A percentile compares a stretch with the other conserved stretches of the same genome.
Conservation (phyloP, 257 asterid species). For the Prunella vulgaris region DNA sequence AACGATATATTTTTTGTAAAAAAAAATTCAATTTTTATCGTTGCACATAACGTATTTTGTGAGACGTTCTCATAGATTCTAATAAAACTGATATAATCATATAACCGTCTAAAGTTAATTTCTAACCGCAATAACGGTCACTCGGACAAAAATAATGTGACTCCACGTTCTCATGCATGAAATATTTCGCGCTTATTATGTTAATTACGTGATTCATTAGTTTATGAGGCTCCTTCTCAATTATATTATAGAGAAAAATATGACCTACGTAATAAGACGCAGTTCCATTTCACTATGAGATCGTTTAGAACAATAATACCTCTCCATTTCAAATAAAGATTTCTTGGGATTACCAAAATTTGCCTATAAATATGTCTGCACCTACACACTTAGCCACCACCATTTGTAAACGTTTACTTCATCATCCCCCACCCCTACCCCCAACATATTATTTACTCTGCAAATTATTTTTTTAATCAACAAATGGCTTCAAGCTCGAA, state of each 20-base stretch:
- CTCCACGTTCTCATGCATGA: neutral
- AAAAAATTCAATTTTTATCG: too few species aligned
- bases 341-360: neutral
- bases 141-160: neutral
- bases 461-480: neutral
- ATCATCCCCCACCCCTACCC: too few species aligned
- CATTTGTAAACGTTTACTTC: too few species aligned
- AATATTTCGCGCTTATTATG: neutral
- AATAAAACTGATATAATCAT: too few species aligned
- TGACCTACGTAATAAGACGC: too few species aligned
- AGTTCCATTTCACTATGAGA: neutral
- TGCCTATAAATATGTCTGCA: neutral
- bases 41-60: too few species aligned
- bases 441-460: neutral
- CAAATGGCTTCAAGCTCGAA: neutral
- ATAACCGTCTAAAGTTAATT: too few species aligned
- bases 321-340: neutral
- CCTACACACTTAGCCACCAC: neutral
- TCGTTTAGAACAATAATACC: neutral
- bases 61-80: too few species aligned
- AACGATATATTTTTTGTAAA: too few species aligned
- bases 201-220: neutral
- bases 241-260: too few species aligned
- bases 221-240: too few species aligned
- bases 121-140: neutral